These are phyloP conservation scores for Hypholoma sublateritium DNA, from an alignment of 768 basidiomycete genomes.

Conservation along the genomic window DNA sequence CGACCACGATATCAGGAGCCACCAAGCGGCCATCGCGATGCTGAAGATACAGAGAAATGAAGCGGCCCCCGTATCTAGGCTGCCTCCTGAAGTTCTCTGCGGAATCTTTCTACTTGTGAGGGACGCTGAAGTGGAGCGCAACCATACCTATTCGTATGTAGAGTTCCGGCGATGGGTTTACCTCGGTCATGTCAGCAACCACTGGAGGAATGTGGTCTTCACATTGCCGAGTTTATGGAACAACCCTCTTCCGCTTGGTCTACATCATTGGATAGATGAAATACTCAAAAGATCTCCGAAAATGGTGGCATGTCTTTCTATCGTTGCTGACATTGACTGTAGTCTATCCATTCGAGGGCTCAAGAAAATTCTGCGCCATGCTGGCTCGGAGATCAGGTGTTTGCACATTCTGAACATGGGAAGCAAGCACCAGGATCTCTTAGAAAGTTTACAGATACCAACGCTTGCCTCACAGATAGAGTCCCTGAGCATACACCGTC, in stretches of 20 bases:
- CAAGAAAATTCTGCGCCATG: not conserved
- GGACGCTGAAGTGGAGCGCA: not conserved
- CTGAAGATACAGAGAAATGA: too few relatives aligned
- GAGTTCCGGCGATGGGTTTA: not conserved
- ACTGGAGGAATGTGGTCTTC: conserved; percentile 1
- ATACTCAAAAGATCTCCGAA: not conserved
- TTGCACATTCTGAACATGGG: too few relatives aligned
- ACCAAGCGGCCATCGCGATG: too few relatives aligned
- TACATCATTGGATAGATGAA: not conserved
- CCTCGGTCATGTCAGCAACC: not conserved
- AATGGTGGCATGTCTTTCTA: not conserved
- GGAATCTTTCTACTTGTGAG: not conserved
- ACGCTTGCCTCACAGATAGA: too few relatives aligned
- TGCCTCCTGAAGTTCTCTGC: not conserved
- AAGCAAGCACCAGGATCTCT: too few relatives aligned
- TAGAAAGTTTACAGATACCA: too few relatives aligned
- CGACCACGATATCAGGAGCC: too few relatives aligned
- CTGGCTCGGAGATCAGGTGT: not conserved
- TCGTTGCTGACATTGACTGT: not conserved
- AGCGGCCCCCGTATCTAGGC: too few relatives aligned
- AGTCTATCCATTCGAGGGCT: not conserved
- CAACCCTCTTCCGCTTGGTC: not conserved
- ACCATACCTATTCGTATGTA: too few relatives aligned
- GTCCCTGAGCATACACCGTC: too few relatives aligned
- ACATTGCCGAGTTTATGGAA: not conserved